Conservation (phyloP, 495 filamentous ascomycete genomes). For the Astrocystis sublimbata region DNA sequence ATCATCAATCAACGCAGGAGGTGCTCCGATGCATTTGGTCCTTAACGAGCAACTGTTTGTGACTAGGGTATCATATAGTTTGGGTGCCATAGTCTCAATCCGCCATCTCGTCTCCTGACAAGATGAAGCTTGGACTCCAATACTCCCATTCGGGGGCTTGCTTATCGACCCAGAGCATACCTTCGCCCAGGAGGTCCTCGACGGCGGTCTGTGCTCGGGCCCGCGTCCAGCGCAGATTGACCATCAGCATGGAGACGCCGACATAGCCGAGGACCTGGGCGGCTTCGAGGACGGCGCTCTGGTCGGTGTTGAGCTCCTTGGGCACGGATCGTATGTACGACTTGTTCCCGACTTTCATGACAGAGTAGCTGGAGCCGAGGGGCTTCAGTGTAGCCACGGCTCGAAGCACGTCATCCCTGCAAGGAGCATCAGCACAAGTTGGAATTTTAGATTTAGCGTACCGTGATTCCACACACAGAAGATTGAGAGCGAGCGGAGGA, state of each 20-base stretch:
- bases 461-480: no score
- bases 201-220: conserved; percentile 84
- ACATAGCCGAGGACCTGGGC: conserved; percentile 85
- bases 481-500: neutral
- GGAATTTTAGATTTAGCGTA: no score
- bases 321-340: conserved; percentile 90
- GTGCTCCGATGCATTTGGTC: neutral
- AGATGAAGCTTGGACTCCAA: conserved; percentile 79
- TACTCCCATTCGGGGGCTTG: conserved; percentile 90
- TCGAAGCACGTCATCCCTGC: conserved; percentile 84
- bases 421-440: neutral
- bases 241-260: conserved; percentile 84
- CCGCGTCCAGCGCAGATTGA: conserved; percentile 85
- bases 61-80: neutral
- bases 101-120: conserved; percentile 8
- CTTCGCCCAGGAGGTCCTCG: conserved; percentile 86
- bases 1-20: neutral
- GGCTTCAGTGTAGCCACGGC: conserved; percentile 87
- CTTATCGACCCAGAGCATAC: conserved; percentile 90
- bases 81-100: conserved; percentile 15
- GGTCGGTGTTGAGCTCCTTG: conserved; percentile 94
- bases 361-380: conserved; percentile 82
- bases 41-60: neutral
- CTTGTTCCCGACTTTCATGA: conserved; percentile 76
- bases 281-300: conserved; percentile 86